Percentiles rank a stretch among this genome's conserved stretches.
These are phyloP conservation scores for Penicillium dipodomyicola DNA, from an alignment of 495 filamentous ascomycete genomes.

Conservation along the genomic window DNA sequence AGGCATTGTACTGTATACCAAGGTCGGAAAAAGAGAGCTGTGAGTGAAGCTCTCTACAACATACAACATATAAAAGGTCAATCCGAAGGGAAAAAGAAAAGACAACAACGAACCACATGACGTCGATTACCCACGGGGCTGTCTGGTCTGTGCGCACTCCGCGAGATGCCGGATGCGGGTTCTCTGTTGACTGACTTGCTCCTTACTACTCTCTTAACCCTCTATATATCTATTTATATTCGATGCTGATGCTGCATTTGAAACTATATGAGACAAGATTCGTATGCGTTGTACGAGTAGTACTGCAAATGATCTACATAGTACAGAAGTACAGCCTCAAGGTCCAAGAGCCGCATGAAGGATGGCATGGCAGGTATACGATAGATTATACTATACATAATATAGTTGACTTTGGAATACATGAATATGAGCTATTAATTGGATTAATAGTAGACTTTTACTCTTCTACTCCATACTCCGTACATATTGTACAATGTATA, in stretches of 20 bases:
- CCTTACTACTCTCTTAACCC: not conserved
- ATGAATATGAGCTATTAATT: too few species aligned
- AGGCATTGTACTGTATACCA: constrained; percentile 25
- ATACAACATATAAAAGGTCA: not conserved
- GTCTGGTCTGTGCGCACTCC: constrained; percentile 19
- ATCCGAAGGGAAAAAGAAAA: constrained; percentile 4
- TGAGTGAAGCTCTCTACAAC: not conserved
- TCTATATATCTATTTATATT: not conserved
- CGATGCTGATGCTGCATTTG: not conserved
- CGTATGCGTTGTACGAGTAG: not conserved
- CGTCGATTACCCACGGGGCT: constrained; percentile 23
- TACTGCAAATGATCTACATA: not conserved
- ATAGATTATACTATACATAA: not conserved
- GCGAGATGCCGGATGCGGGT: constrained; percentile 23
- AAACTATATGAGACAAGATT: not conserved
- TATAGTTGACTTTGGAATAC: not conserved
- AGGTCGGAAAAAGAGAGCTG: not conserved
- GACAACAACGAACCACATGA: constrained; percentile 18
- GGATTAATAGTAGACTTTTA: too few species aligned
- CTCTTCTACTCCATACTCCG: not conserved
- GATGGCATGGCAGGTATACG: not conserved
- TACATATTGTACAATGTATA: not conserved
- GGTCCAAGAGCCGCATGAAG: not conserved
- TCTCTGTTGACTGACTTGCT: not conserved
- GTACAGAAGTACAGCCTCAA: not conserved